Evolutionary conservation across 495 filamentous ascomycete species (phyloP).

Genomic region (Penicillium robsamsonii): DNA sequence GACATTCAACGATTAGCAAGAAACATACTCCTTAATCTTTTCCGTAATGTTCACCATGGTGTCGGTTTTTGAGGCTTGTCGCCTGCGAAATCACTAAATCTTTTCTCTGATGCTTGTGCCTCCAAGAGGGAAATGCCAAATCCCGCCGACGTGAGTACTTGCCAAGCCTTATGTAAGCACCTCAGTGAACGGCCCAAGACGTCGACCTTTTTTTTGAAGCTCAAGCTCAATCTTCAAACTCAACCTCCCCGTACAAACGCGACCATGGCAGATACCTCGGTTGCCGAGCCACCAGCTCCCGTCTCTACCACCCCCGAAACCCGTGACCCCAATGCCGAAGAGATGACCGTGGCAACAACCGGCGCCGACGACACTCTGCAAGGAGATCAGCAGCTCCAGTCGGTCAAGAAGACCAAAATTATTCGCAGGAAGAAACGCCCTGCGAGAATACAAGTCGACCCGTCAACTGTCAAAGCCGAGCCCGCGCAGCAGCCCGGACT

Average conservation of each 20-base stretch:
- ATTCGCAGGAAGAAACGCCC: constrained; percentile 51
- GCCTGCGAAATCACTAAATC: constrained; percentile 19
- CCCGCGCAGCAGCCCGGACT: constrained; percentile 87
- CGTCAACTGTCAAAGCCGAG: constrained; percentile 73
- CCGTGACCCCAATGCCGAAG: constrained; percentile 15
- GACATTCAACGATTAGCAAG: constrained; percentile 1
- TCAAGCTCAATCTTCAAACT: constrained; percentile 10
- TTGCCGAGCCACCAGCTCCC: constrained; percentile 19
- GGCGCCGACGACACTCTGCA: constrained; percentile 19
- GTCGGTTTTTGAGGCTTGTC: constrained; percentile 40
- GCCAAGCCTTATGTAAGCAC: constrained; percentile 27
- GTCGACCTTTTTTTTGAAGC: constrained; percentile 11
- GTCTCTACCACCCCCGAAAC: constrained; percentile 7
- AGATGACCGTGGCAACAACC: constrained; percentile 26
- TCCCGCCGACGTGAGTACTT: constrained; percentile 18
- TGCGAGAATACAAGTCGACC: constrained; percentile 75
- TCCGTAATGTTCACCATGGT: constrained; percentile 99
- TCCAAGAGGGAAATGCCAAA: constrained; percentile 23
- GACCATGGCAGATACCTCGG: constrained; percentile 37
- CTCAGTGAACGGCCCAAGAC: not conserved
- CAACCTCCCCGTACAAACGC: not conserved
- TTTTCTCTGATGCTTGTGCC: constrained; percentile 6
- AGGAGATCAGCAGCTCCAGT: constrained; percentile 18
- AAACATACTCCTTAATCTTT: constrained; percentile 93
- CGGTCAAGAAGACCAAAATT: constrained; percentile 51